Percentiles rank a stretch among this genome's conserved stretches.
These are phyloP conservation scores for Imleria badia DNA, from an alignment of 768 basidiomycete species.

Conservation along the genomic window DNA sequence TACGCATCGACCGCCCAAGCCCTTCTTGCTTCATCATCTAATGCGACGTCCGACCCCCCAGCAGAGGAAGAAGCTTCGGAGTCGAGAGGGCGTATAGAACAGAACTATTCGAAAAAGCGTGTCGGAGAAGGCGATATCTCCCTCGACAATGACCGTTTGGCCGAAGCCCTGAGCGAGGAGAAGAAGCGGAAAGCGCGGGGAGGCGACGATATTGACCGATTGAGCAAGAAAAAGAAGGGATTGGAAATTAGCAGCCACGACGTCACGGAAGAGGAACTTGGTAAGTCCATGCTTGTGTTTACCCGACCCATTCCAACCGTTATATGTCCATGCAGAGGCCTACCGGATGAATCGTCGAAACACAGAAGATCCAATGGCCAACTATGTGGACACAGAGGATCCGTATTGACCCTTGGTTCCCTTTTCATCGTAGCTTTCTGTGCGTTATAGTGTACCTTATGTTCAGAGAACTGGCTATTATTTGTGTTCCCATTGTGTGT, in stretches of 20 bases:
- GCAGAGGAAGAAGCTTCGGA: conserved; percentile 33
- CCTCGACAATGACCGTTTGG: conserved; percentile 68
- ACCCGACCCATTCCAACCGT: conserved; percentile 6
- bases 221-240: conserved; percentile 60
- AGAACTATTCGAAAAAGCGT: conserved; percentile 76
- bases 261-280: conserved; percentile 86
- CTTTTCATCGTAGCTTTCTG: neutral
- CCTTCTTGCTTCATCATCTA: conserved; percentile 50
- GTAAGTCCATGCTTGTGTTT: conserved; percentile 40
- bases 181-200: conserved; percentile 71
- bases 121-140: conserved; percentile 81
- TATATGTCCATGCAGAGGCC: conserved; percentile 60
- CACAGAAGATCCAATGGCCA: conserved; percentile 90
- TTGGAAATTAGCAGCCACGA: conserved; percentile 60
- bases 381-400: conserved; percentile 69
- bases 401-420: conserved; percentile 8
- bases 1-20: conserved; percentile 73
- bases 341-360: conserved; percentile 75
- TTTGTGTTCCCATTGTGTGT: conserved; percentile 12
- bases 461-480: neutral
- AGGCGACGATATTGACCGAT: conserved; percentile 52
- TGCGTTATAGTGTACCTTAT: neutral
- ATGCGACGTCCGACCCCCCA: conserved; percentile 26
- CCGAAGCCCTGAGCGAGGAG: conserved; percentile 73
- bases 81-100: conserved; percentile 47